Conservation (phyloP, 2,329 filamentous ascomycete genomes). For the Whalleya microplaca region DNA sequence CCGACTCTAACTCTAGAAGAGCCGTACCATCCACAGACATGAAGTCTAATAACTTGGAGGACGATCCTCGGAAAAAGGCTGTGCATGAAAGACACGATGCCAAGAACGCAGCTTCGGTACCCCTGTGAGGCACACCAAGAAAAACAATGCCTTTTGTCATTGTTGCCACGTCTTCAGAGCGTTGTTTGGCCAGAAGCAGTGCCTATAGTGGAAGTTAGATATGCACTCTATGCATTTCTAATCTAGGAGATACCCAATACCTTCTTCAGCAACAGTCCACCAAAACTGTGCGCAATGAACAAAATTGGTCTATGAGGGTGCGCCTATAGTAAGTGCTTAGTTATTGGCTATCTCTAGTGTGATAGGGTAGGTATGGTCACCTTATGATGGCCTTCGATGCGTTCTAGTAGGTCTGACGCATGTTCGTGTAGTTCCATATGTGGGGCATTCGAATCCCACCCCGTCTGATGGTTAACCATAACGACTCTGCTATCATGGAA, state of each 20-base stretch:
- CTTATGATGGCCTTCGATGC: neutral
- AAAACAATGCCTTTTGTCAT: conserved; percentile 8
- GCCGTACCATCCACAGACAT: neutral
- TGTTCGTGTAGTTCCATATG: neutral
- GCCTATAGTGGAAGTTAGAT: conserved; percentile 1
- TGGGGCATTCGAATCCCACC: neutral
- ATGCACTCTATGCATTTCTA: no score
- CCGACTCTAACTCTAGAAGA: conserved; percentile 6
- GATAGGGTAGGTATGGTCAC: neutral
- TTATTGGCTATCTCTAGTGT: no score
- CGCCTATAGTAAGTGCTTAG: no score
- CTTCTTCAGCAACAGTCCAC: conserved; percentile 3
- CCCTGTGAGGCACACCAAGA: conserved; percentile 4
- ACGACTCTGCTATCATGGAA: neutral
- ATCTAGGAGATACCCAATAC: no score
- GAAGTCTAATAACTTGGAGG: neutral
- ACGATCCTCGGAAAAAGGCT: conserved; percentile 5
- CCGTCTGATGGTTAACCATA: conserved; percentile 2
- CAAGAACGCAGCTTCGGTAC: neutral
- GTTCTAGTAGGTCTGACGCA: conserved; percentile 2
- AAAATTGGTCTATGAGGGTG: conserved; percentile 1
- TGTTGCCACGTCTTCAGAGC: neutral
- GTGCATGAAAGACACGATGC: conserved; percentile 1
- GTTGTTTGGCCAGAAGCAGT: neutral
- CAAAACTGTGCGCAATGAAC: conserved; percentile 5